Evolutionary conservation across 495 filamentous ascomycete species (phyloP).

Genomic region (Pyrenula massariospora): DNA sequence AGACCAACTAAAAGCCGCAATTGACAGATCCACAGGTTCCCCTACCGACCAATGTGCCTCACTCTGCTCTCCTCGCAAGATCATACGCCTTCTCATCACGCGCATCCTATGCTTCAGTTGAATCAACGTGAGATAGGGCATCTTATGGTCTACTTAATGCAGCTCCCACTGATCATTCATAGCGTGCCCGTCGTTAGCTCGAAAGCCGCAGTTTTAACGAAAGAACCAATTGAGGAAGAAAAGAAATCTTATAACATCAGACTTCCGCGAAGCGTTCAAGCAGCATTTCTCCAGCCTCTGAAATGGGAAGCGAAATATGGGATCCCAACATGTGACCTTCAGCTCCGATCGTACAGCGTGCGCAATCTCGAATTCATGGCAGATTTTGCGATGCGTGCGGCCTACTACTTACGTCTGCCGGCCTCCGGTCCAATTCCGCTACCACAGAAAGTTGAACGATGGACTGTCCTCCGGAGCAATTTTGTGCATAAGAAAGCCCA

Average conservation of each 20-base stretch:
- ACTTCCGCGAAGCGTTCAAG: slow-evolving; percentile 66
- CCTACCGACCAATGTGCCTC: not conserved
- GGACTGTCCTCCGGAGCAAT: slow-evolving; percentile 82
- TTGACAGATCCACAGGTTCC: not conserved
- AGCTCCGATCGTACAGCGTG: slow-evolving; percentile 82
- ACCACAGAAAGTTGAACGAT: slow-evolving; percentile 73
- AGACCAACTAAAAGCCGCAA: not conserved
- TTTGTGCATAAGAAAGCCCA: slow-evolving; percentile 96
- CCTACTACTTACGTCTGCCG: slow-evolving; percentile 84
- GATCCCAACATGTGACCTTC: slow-evolving; percentile 77
- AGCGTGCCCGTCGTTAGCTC: not conserved
- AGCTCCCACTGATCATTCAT: too few relatives aligned
- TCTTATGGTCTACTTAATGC: too few relatives aligned
- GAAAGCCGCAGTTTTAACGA: not conserved
- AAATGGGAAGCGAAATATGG: slow-evolving; percentile 48
- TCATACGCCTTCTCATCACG: not conserved
- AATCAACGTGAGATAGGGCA: not conserved
- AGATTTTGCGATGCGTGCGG: slow-evolving; percentile 89
- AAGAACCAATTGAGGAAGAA: not conserved
- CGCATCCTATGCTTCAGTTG: not conserved
- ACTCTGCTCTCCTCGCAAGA: not conserved
- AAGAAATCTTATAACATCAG: slow-evolving; percentile 24
- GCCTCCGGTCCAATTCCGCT: slow-evolving; percentile 83
- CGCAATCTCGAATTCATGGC: slow-evolving; percentile 89
- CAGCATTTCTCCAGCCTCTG: slow-evolving; percentile 74